Evolutionary conservation across 371 early-diverging fungal genomes (phyloP).

Genomic region (Rhizopus sp.): DNA sequence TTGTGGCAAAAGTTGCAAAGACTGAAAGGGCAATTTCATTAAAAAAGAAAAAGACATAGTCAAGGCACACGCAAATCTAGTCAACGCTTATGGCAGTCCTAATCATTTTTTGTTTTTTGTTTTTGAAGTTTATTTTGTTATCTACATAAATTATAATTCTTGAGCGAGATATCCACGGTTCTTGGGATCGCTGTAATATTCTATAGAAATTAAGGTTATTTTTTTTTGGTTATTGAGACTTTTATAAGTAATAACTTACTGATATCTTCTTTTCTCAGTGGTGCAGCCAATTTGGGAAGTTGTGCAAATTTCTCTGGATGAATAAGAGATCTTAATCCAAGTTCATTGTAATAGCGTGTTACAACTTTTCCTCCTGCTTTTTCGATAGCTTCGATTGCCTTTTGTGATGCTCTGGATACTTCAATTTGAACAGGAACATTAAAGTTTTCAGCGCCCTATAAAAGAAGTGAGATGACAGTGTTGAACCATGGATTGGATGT

Average conservation of each 20-base stretch:
- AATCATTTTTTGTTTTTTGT: neutral
- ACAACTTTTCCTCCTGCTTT: constrained; percentile 83
- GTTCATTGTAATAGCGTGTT: constrained; percentile 76
- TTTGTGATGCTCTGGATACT: constrained; percentile 81
- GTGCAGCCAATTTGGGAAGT: constrained; percentile 37
- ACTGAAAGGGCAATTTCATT: no score
- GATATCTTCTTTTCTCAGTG: constrained; percentile 57
- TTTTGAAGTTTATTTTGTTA: neutral
- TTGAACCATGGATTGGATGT: neutral
- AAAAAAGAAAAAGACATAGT: no score
- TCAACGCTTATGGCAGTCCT: no score
- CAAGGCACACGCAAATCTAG: no score
- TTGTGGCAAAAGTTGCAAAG: neutral
- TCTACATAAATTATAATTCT: constrained; percentile 6
- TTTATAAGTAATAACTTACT: constrained; percentile 29
- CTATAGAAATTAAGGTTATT: constrained; percentile 12
- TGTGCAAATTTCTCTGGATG: constrained; percentile 81
- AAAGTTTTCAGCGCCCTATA: constrained; percentile 68
- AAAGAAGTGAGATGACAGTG: neutral
- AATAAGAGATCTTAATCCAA: constrained; percentile 77
- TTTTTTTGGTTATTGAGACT: neutral
- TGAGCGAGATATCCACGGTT: constrained; percentile 74
- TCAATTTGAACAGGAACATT: constrained; percentile 77
- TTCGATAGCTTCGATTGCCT: constrained; percentile 86
- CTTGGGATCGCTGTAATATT: constrained; percentile 62